Percentiles rank a stretch among this genome's conserved stretches.
Evolutionary conservation across 2,329 filamentous ascomycete genomes (phyloP).

Genomic region (Zymoseptoria brevis): DNA sequence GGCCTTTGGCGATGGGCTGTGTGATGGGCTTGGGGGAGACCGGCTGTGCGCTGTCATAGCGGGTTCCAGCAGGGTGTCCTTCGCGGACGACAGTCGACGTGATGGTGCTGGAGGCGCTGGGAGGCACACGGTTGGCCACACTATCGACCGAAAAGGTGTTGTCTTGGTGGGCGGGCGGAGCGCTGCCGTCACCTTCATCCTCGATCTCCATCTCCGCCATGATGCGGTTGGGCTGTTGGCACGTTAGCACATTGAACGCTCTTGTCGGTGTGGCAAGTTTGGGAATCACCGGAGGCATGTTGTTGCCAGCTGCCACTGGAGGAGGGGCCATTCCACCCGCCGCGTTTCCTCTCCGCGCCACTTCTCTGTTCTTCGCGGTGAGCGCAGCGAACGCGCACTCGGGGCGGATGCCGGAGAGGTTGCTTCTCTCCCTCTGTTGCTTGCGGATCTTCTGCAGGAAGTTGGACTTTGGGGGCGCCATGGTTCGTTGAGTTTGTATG

Average conservation of each 20-base stretch:
- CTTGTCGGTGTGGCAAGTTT: neutral
- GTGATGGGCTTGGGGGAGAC: neutral
- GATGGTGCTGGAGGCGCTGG: neutral
- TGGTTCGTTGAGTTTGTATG: neutral
- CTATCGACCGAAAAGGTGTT: neutral
- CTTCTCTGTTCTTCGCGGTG: neutral
- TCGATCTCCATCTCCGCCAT: neutral
- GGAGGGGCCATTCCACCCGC: neutral
- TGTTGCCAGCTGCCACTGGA: neutral
- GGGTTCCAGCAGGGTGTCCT: too few species aligned
- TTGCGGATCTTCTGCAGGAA: neutral
- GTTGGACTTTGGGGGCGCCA: neutral
- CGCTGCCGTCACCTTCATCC: neutral
- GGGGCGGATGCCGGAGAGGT: neutral
- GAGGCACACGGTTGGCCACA: neutral
- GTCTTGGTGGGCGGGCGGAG: neutral
- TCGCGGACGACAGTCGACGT: neutral
- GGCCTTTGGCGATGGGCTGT: neutral
- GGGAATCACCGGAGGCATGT: neutral
- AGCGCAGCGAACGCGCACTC: neutral
- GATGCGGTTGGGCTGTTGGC: neutral
- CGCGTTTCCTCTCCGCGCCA: neutral
- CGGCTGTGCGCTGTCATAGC: neutral
- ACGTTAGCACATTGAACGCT: neutral
- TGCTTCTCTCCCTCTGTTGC: neutral